phyloP scores from a whole-genome alignment of 768 basidiomycete species.

The Phlegmacium glaucopus region DNA sequence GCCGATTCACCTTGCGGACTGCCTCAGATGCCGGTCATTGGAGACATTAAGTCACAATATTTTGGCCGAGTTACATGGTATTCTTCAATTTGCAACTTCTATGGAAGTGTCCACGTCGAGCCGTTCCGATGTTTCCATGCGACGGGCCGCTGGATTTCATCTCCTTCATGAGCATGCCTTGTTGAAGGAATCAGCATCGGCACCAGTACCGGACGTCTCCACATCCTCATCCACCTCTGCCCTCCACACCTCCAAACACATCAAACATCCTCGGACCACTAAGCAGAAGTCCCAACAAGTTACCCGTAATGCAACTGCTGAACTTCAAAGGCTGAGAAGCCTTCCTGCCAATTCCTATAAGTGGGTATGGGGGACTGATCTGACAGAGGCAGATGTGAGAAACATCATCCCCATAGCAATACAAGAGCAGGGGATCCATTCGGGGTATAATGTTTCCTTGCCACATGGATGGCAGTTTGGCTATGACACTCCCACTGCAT shows the following conservation, averaged over 20 bases:
- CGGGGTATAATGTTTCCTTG: neutral
- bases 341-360: neutral
- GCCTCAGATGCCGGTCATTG: too few species aligned
- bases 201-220: too few species aligned
- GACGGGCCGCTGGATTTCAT: neutral
- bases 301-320: neutral
- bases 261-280: too few species aligned
- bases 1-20: too few species aligned
- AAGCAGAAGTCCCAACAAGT: neutral
- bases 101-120: too few species aligned
- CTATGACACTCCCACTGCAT: too few species aligned
- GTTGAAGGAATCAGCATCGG: neutral
- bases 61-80: too few species aligned
- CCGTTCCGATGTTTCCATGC: neutral
- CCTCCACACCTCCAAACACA: too few species aligned
- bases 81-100: too few species aligned
- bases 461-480: too few species aligned
- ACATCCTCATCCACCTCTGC: neutral
- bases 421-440: neutral
- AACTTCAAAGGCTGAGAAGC: neutral
- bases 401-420: neutral
- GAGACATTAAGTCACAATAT: too few species aligned
- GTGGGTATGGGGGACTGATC: neutral
- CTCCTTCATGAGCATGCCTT: neutral
- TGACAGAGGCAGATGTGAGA: neutral